Conservation (phyloP, 2,329 filamentous ascomycete genomes). For the Pyricularia sp. region DNA sequence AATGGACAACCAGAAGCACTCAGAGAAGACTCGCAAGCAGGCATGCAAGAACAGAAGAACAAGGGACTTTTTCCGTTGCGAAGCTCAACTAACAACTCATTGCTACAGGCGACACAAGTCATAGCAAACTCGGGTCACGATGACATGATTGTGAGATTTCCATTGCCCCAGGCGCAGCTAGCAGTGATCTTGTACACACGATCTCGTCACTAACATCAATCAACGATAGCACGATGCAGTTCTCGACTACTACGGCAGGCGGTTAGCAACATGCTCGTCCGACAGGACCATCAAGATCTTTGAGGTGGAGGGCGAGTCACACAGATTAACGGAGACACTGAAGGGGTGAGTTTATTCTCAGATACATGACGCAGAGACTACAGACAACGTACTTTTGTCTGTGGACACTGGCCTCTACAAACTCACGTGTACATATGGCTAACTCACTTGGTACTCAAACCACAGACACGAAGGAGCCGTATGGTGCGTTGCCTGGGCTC, state of each 20-base stretch:
- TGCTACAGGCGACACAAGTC: constrained; percentile 44
- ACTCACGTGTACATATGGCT: not conserved
- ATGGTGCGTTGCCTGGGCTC: constrained; percentile 96
- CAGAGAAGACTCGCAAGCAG: not conserved
- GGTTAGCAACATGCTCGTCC: constrained; percentile 91
- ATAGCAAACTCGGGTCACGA: constrained; percentile 84
- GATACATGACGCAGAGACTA: not conserved
- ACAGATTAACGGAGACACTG: constrained; percentile 80
- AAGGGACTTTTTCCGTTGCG: not conserved
- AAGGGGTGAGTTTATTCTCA: constrained; percentile 55
- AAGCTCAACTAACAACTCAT: not conserved
- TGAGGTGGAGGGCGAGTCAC: constrained; percentile 86
- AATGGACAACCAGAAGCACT: not conserved
- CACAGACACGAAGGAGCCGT: constrained; percentile 87
- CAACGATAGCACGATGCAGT: constrained; percentile 76
- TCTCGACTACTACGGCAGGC: constrained; percentile 94
- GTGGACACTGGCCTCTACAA: not conserved
- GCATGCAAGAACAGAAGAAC: not conserved
- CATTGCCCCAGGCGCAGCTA: not conserved
- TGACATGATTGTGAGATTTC: constrained; percentile 90
- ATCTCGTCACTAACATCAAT: constrained; percentile 6
- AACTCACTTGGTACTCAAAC: not conserved
- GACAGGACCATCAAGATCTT: constrained; percentile 99
- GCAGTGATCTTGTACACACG: not conserved
- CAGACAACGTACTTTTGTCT: not conserved